Evolutionary conservation across 257 asterid genomes (phyloP).

Genomic region (Striga asiatica): DNA sequence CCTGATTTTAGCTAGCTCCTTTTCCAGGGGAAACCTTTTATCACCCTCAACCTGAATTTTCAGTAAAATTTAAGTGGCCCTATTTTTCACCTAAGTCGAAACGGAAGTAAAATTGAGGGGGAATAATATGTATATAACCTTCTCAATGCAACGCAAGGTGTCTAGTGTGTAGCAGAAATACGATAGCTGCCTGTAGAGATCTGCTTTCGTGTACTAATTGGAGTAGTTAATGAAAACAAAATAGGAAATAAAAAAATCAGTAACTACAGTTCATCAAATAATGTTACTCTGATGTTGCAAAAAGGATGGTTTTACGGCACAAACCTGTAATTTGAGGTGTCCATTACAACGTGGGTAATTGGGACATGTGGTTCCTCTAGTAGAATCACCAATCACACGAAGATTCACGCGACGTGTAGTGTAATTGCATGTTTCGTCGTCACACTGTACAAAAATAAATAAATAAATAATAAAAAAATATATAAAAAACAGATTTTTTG

Average conservation of each 20-base stretch:
- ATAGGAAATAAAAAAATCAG: conserved; percentile 14
- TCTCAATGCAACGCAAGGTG: conserved; percentile 62
- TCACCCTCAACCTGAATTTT: conserved; percentile 59
- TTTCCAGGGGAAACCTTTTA: conserved; percentile 42
- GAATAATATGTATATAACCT: too few species aligned
- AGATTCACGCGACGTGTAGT: conserved; percentile 66
- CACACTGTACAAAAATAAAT: conserved; percentile 51
- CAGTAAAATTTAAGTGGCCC: too few species aligned
- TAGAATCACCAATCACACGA: conserved; percentile 64
- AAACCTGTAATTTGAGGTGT: conserved; percentile 66
- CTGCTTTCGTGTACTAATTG: conserved; percentile 69
- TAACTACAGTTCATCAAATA: neutral
- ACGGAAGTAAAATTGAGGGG: too few species aligned
- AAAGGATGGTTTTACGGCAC: neutral
- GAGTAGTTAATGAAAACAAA: too few species aligned
- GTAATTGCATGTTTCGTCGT: conserved; percentile 90
- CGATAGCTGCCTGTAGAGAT: conserved; percentile 77
- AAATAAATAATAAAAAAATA: too few species aligned
- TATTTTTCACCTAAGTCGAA: too few species aligned
- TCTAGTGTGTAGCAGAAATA: conserved; percentile 72
- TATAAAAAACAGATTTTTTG: too few species aligned
- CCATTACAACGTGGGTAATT: conserved; percentile 88
- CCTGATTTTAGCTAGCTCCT: conserved; percentile 51
- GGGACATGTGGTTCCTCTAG: conserved; percentile 87
- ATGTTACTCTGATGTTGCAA: neutral